Evolutionary conservation across 768 basidiomycete genomes (phyloP), one percentile per base, ranked within the genome.

Genomic region (Galerina sulciceps): DNA sequence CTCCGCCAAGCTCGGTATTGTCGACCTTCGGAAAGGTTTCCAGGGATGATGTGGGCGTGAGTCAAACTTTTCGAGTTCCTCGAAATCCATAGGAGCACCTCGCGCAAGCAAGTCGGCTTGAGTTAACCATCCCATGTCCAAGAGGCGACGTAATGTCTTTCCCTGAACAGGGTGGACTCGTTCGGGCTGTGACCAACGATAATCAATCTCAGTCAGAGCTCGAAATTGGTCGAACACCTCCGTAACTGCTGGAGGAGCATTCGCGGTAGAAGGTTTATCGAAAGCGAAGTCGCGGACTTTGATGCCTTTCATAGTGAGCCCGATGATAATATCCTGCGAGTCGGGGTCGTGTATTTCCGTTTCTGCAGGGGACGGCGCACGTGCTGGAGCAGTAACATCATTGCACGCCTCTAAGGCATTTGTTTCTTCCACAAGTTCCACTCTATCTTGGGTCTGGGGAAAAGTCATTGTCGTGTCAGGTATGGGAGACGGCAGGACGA

Each of bases 251-350:
- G 18, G 22, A 10, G 55, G 26, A 23, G 13, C 22, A 26, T 51
- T 37, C 13, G 51, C 35, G 5, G 38, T 11, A n/a, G 18, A n/a
- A 47, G 18, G 62, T 18, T 22, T 56, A 10, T 36, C 59, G 53
- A 70, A 75, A 4, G 76, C 81, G 54, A 68, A 82, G 65, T 82
- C 81, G 17, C 73, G 73, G 15, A 79, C 70, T 68, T 76, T 79
- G 69, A 81, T 75, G 18, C 70, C 74, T 3, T 59, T 67, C n/a
- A 38, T 34, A 3, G 69, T 54, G 10, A 78, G 61, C 9, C 65
- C 55, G 4, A 59, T 56, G 4, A 70, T 64, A 26, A 78, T 69
- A 31, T 68, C 69, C 40, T 77, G 75, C 4, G 73, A 71, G 34
- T 75, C 73, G 4, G 75, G 73, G 48, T 78, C 74, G 15, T 72